Evolutionary conservation across 106 monocot species (phyloP).

Genomic region (Xerophyta viscosa): DNA sequence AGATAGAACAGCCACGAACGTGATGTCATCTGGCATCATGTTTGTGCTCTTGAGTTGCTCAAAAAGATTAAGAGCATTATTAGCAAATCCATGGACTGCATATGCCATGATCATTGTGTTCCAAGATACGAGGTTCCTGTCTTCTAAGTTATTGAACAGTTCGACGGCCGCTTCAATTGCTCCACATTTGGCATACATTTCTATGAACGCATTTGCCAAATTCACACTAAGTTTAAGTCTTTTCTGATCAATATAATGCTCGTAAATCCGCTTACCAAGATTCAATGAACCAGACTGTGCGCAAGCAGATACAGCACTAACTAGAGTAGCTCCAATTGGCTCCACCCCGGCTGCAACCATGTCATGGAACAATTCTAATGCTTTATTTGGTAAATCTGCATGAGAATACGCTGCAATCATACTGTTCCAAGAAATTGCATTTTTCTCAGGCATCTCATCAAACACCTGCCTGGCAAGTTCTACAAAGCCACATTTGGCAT

Average conservation of each 20-base stretch:
- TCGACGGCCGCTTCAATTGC: constrained; percentile 31
- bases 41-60: constrained; percentile 22
- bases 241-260: constrained; percentile 20
- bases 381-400: constrained; percentile 29
- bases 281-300: constrained; percentile 42
- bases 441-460: constrained; percentile 45
- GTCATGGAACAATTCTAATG: constrained; percentile 35
- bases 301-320: constrained; percentile 56
- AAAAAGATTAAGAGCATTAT: constrained; percentile 41
- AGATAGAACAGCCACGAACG: constrained; percentile 56
- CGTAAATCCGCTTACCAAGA: constrained; percentile 48
- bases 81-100: constrained; percentile 40
- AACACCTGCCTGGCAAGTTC: constrained; percentile 37
- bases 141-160: constrained; percentile 42
- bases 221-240: constrained; percentile 25
- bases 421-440: constrained; percentile 25
- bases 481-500: constrained; percentile 41
- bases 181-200: constrained; percentile 77
- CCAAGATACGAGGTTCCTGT: constrained; percentile 58
- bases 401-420: constrained; percentile 43
- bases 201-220: constrained; percentile 57
- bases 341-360: constrained; percentile 36
- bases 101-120: constrained; percentile 56
- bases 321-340: constrained; percentile 61
- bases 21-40: constrained; percentile 43